Evolutionary conservation across 1,284 basidiomycete species (phyloP).

Genomic region (Microbotryum violaceum): DNA sequence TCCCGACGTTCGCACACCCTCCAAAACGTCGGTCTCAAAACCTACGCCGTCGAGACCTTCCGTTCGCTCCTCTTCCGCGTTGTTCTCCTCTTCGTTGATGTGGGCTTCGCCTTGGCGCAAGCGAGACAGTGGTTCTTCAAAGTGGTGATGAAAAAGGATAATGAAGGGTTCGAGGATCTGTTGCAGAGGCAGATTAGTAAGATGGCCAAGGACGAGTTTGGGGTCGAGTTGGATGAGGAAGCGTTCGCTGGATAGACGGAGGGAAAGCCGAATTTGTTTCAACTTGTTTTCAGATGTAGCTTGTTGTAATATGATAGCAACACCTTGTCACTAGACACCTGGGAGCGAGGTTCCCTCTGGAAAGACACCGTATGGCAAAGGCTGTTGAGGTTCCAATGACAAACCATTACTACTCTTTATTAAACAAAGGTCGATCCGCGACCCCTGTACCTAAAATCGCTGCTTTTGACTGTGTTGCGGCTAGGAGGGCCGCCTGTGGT

Average conservation of each 20-base stretch:
- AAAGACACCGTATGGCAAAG: too few species aligned
- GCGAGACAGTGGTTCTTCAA: constrained; percentile 40
- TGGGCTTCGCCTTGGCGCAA: constrained; percentile 43
- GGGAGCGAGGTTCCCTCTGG: too few species aligned
- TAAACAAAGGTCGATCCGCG: too few species aligned
- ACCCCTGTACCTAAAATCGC: too few species aligned
- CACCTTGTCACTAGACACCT: too few species aligned
- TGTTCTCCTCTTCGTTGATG: constrained; percentile 44
- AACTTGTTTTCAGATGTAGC: too few species aligned
- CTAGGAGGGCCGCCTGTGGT: too few species aligned
- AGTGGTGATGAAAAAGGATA: constrained; percentile 7
- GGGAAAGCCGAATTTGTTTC: too few species aligned
- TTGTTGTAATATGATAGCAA: too few species aligned
- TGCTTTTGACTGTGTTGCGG: too few species aligned
- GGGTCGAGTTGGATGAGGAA: constrained; percentile 46
- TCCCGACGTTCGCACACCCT: constrained; percentile 50
- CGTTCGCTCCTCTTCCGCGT: constrained; percentile 43
- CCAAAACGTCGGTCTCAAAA: constrained; percentile 36
- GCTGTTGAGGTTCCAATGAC: too few species aligned
- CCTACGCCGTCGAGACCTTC: constrained; percentile 41
- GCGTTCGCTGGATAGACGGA: constrained; percentile 40
- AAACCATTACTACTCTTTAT: too few species aligned
- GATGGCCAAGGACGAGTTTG: constrained; percentile 47
- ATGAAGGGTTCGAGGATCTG: constrained; percentile 37
- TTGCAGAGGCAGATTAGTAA: constrained; percentile 40